Evolutionary conservation across 2,329 filamentous ascomycete genomes (phyloP).

Genomic region (Fusarium guadeloupense): DNA sequence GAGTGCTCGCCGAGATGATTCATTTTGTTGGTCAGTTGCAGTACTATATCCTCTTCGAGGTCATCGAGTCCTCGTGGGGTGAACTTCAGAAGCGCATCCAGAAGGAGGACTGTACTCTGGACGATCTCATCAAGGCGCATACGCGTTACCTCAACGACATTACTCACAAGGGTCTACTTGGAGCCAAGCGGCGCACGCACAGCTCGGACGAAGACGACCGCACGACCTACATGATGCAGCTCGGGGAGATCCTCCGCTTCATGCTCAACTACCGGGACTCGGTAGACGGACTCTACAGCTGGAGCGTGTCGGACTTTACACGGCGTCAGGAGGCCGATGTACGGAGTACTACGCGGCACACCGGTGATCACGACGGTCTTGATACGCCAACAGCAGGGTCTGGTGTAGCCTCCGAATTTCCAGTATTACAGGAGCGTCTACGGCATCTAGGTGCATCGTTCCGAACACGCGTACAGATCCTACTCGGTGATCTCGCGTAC

Average conservation of each 20-base stretch:
- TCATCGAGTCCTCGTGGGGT: constrained; percentile 96
- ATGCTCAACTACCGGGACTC: constrained; percentile 96
- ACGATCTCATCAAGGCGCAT: constrained; percentile 94
- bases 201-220: constrained; percentile 69
- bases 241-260: constrained; percentile 89
- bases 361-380: constrained; percentile 37
- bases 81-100: constrained; percentile 84
- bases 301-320: constrained; percentile 94
- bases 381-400: constrained; percentile 41
- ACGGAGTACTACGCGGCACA: constrained; percentile 68
- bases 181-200: constrained; percentile 66
- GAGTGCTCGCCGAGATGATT: constrained; percentile 94
- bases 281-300: constrained; percentile 93
- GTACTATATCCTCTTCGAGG: constrained; percentile 98
- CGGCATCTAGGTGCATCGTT: constrained; percentile 79
- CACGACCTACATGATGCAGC: constrained; percentile 85
- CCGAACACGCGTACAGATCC: constrained; percentile 76
- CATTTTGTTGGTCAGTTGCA: constrained; percentile 97
- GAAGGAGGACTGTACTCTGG: constrained; percentile 88
- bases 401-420: constrained; percentile 73
- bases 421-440: constrained; percentile 78
- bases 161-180: constrained; percentile 93
- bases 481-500: constrained; percentile 90
- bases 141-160: constrained; percentile 91
- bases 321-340: constrained; percentile 86